phyloP scores from a whole-genome alignment of 495 filamentous ascomycete genomes.

The Trypethelium eluteriae region DNA sequence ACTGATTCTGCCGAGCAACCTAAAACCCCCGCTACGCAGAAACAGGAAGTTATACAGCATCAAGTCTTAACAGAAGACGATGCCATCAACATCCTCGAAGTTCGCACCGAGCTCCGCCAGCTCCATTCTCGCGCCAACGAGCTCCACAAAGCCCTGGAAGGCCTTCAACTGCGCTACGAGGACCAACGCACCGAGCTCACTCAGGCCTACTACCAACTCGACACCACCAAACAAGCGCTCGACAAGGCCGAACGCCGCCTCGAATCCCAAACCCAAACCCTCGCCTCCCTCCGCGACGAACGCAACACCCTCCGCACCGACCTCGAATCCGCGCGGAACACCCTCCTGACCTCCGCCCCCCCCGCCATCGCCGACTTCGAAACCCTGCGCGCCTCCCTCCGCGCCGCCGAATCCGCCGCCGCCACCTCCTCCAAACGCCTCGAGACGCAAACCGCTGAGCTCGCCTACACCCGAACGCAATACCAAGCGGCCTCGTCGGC shows the following conservation, averaged over 20 bases:
- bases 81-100: background rate
- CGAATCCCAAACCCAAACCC: constrained; percentile 10
- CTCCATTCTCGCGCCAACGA: constrained; percentile 16
- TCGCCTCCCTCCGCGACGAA: constrained; percentile 15
- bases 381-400: constrained; percentile 10
- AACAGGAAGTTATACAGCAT: constrained; percentile 2
- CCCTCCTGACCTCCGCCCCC: constrained; percentile 18
- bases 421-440: constrained; percentile 12
- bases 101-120: constrained; percentile 9
- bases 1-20: constrained; percentile 24
- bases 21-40: constrained; percentile 4
- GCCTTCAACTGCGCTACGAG: constrained; percentile 24
- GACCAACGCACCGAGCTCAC: constrained; percentile 19
- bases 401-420: constrained; percentile 10
- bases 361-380: constrained; percentile 24
- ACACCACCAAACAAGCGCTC: constrained; percentile 13
- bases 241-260: constrained; percentile 12
- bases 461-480: constrained; percentile 21
- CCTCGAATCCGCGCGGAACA: constrained; percentile 18
- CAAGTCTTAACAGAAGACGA: no score
- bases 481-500: constrained; percentile 16
- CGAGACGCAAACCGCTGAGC: constrained; percentile 12
- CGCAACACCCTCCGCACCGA: constrained; percentile 16
- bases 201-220: constrained; percentile 13
- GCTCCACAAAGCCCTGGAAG: constrained; percentile 18